phyloP scores from a whole-genome alignment of 352 stramenopile species.

The Sclerospora graminicola region DNA sequence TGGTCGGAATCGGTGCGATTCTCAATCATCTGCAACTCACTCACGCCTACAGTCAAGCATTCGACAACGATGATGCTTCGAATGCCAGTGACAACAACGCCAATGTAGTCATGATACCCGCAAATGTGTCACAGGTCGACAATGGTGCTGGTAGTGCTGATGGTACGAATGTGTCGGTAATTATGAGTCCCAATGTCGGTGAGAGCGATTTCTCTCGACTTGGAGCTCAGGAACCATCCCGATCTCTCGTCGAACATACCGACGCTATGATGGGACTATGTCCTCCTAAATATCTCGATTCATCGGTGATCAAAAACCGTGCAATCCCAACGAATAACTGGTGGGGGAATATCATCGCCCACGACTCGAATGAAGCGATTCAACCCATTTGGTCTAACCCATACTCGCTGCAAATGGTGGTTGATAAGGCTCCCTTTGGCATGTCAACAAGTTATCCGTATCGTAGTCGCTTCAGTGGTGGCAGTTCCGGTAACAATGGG shows the following conservation, averaged over 20 bases:
- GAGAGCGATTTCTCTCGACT: slow-evolving; percentile 8
- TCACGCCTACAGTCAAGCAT: not conserved
- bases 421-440: slow-evolving; percentile 33
- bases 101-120: too few relatives aligned
- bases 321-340: slow-evolving; percentile 66
- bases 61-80: not conserved
- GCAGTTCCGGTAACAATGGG: slow-evolving; percentile 38
- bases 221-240: slow-evolving; percentile 19
- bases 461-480: slow-evolving; percentile 36
- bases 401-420: slow-evolving; percentile 33
- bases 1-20: not conserved
- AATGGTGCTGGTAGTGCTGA: too few relatives aligned
- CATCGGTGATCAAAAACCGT: slow-evolving; percentile 27
- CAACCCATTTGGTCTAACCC: slow-evolving; percentile 55
- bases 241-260: slow-evolving; percentile 34
- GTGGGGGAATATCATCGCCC: slow-evolving; percentile 61
- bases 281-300: slow-evolving; percentile 43
- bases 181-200: not conserved
- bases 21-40: not conserved
- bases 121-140: too few relatives aligned
- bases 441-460: slow-evolving; percentile 49
- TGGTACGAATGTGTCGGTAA: too few relatives aligned
- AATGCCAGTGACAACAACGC: not conserved
- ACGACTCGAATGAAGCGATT: slow-evolving; percentile 21
- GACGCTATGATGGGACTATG: slow-evolving; percentile 40